Base-by-base conservation (phyloP, 2,329 filamentous ascomycete genomes). In the Colletotrichum salicis region DNA sequence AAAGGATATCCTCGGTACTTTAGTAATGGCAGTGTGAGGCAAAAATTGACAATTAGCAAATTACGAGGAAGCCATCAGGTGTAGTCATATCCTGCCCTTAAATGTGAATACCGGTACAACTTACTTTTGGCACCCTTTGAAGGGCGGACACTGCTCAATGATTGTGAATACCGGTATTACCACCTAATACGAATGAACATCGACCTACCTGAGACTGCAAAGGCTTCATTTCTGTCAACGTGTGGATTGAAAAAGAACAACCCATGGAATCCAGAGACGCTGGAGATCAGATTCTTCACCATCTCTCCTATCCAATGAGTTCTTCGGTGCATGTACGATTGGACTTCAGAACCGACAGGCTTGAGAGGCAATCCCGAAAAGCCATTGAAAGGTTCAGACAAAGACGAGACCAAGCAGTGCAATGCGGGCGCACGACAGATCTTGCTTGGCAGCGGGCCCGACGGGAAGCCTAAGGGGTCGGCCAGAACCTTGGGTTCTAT, bases 391-490 rank as follows among this genome's bases (percentile, higher is more conserved):
- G 55, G 69, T 64, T 68, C 65, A 69, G 59, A 68, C 65, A 68
- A 68, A 41, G 37, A 63, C 48, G 19, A 55, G 15, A 59, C 57
- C 13, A 58, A 45, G 48, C 37, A 31, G 45, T 29, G 45, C 35
- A n/a, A 19, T 45, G 64, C 57, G 48, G 55, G 48, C 63, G 63
- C 57, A 66, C 33, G 27, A 31, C 11, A 58, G 37, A 54, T n/a
- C 6, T 24, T 33, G 35, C 31, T 29, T 35, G 15, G 48, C 27
- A 61, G 51, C 52, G 61, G 66, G 41, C 24, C 37, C 29, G 54
- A 29, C 63, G 63, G 63, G 67, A 70, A 67, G 67, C 67, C 67
- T 70, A 62, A 62, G 24, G 41, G 41, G 65, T 56, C 55, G 51
- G 27, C 48, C n/a, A n/a, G 51, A 67, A 55, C 48, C 64, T 37